Evolutionary conservation across 1,284 basidiomycete genomes (phyloP).

Genomic region (Tilletia setariae): DNA sequence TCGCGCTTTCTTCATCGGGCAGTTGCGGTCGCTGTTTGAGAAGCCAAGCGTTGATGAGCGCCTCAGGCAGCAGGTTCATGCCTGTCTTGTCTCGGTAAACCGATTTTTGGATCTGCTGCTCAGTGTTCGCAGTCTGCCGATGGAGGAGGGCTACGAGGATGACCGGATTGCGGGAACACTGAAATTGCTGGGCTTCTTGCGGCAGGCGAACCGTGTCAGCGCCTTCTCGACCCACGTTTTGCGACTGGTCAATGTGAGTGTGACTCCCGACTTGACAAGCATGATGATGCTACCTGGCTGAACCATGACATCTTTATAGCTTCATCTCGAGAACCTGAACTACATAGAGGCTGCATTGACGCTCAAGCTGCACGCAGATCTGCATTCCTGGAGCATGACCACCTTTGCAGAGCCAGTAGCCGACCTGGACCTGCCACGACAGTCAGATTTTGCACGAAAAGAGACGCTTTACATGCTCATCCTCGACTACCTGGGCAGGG

Average conservation of each 20-base stretch:
- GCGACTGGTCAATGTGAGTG: conserved; percentile 44
- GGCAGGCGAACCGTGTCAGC: conserved; percentile 44
- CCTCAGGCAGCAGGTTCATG: conserved; percentile 72
- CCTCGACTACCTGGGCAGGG: conserved; percentile 64
- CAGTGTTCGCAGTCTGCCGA: conserved; percentile 74
- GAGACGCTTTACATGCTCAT: conserved; percentile 60
- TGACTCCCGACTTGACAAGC: background rate
- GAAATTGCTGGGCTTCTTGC: conserved; percentile 57
- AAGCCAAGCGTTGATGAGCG: conserved; percentile 73
- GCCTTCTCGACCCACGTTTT: conserved; percentile 49
- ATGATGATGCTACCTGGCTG: background rate
- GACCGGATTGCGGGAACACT: conserved; percentile 90
- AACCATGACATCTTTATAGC: conserved; percentile 15
- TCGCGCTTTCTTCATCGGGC: conserved; percentile 86
- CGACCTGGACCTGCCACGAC: conserved; percentile 74
- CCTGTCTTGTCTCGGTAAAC: conserved; percentile 84
- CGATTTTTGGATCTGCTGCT: conserved; percentile 90
- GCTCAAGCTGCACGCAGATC: conserved; percentile 78
- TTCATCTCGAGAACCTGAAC: conserved; percentile 77
- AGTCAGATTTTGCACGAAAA: conserved; percentile 89
- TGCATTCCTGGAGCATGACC: conserved; percentile 76
- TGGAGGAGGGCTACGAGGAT: conserved; percentile 60
- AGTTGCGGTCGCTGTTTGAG: conserved; percentile 82
- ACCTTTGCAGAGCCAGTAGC: conserved; percentile 66
- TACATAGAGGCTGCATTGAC: conserved; percentile 89